These are phyloP conservation scores for Fusarium sp. DNA, from an alignment of 2,329 filamentous ascomycete species.

Conservation along the genomic window DNA sequence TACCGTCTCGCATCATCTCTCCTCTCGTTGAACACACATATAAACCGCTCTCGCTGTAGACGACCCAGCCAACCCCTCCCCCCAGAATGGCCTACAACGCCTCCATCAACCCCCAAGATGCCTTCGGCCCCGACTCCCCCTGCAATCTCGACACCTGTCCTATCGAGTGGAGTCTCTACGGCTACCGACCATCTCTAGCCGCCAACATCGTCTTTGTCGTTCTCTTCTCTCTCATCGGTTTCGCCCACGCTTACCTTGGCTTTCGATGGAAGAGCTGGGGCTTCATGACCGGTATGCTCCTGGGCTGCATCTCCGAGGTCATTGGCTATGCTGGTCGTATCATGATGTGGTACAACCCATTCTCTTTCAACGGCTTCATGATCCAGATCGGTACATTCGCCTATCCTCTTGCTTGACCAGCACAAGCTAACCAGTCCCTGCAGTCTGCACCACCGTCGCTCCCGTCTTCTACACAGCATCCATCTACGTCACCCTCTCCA, in stretches of 20 bases:
- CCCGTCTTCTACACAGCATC: slow-evolving; percentile 65
- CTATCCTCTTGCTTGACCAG: no score
- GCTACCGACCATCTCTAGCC: slow-evolving; percentile 62
- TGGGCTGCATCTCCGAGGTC: slow-evolving; percentile 66
- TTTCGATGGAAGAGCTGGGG: slow-evolving; percentile 57
- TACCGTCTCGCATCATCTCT: background rate
- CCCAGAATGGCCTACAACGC: slow-evolving; percentile 39
- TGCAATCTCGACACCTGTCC: slow-evolving; percentile 60
- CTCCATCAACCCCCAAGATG: slow-evolving; percentile 36
- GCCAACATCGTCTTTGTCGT: slow-evolving; percentile 63
- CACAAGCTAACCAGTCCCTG: background rate
- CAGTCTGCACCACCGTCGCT: slow-evolving; percentile 64
- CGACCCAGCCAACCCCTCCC: no score
- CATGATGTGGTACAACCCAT: slow-evolving; percentile 65
- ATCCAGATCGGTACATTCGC: slow-evolving; percentile 66
- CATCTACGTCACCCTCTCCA: slow-evolving; percentile 70
- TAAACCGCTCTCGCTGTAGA: background rate
- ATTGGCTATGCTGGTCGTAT: slow-evolving; percentile 70
- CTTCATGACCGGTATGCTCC: slow-evolving; percentile 61
- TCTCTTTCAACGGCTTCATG: slow-evolving; percentile 67
- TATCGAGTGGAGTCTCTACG: slow-evolving; percentile 59
- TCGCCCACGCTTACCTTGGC: slow-evolving; percentile 57
- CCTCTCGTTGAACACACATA: slow-evolving; percentile 2
- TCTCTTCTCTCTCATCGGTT: slow-evolving; percentile 56
- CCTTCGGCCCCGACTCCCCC: slow-evolving; percentile 56